phyloP scores from a whole-genome alignment of 495 filamentous ascomycete species.

The Penicillium robsamsonii region DNA sequence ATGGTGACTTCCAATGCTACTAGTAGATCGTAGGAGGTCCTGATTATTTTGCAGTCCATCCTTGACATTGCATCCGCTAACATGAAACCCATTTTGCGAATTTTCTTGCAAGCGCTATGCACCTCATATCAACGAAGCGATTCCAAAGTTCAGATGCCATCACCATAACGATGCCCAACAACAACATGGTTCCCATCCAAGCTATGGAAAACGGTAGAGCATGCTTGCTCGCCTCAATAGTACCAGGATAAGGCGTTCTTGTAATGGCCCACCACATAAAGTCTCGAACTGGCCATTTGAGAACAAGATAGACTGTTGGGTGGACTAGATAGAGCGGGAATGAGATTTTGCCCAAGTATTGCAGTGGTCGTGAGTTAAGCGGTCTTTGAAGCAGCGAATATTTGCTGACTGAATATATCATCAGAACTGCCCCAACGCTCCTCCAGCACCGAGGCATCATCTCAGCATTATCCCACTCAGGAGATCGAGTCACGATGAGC shows the following conservation, averaged over 20 bases:
- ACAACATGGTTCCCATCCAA: background rate
- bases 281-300: conserved; percentile 17
- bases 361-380: conserved; percentile 23
- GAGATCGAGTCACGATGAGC: background rate
- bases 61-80: background rate
- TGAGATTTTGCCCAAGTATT: conserved; percentile 31
- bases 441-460: conserved; percentile 2
- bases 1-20: background rate
- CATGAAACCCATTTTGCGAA: background rate
- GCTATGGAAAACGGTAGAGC: background rate
- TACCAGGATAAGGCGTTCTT: background rate
- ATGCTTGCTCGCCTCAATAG: background rate
- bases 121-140: background rate
- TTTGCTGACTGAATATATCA: background rate
- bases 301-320: conserved; percentile 21
- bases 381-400: conserved; percentile 7
- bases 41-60: background rate
- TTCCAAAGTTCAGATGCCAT: background rate
- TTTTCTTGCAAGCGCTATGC: background rate
- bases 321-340: conserved; percentile 30
- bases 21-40: background rate
- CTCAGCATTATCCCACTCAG: background rate
- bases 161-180: background rate
- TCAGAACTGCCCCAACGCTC: background rate
- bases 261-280: conserved; percentile 13